Evolutionary conservation across 768 basidiomycete species (phyloP), one percentile per base, ranked within the genome.

Genomic region (Trametes sanguinea): DNA sequence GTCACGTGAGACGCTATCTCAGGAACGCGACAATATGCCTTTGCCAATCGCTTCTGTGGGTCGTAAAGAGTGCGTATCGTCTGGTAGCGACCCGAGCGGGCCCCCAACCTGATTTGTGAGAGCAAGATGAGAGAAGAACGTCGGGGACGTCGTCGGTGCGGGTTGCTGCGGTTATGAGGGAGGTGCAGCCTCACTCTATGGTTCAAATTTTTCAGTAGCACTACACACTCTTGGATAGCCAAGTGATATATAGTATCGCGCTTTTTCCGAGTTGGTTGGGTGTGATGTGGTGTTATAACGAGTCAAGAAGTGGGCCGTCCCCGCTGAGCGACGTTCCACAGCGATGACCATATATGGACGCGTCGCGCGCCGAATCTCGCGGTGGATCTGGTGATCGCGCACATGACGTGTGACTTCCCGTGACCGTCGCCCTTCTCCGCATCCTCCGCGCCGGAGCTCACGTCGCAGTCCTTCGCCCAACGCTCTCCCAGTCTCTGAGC

Each of bases 1-100:
- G 70, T 73, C 72, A 73, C 72, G 72, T 73, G 72, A 73, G 70
- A 60, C 67, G 56, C 54, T 57, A 63, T 62, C 66, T 64, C 63
- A 62, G 63, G 61, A 67, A 67, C 63, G 39, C 44, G 54, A 35
- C 58, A 56, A 40, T 64, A 39, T 39, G 54, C 63, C 33, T 64
- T 56, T 51, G 60, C 57, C 40, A 61, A 27, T 16, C 42, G 30
- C 51, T 53, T 17, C 52, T 30, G 29, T 35, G 52, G 29, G 45
- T 22, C 29, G 46, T 43, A 30, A 17, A 54, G 54, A 30, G 45
- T 54, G n/a, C 42, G 10, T 54, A 62, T 44, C 27, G 30, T 51
- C 30, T 55, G 51, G 51, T 42, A 50, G 32, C 17, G 51, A 29
- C 44, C 55, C 1, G 17, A 11, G 58, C 44, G 54, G 35, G 54